phyloP scores from a whole-genome alignment of 768 basidiomycete species.

The Suillus variegatus region DNA sequence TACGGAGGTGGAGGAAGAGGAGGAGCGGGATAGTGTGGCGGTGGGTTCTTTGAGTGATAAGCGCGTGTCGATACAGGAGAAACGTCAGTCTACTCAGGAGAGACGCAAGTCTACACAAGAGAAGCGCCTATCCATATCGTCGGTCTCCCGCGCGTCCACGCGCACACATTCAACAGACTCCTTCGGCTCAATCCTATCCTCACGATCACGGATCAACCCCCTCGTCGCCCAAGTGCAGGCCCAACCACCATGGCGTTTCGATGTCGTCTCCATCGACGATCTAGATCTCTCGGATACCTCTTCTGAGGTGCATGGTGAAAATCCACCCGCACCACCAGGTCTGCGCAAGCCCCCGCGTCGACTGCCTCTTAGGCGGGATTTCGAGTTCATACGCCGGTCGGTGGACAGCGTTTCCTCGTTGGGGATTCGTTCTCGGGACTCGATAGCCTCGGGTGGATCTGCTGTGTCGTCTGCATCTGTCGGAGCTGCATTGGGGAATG shows the following conservation, averaged over 20 bases:
- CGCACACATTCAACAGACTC: conserved; percentile 36
- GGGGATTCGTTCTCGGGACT: conserved; percentile 67
- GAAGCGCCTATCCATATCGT: not conserved
- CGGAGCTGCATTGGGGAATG: conserved; percentile 40
- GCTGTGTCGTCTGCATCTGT: conserved; percentile 34
- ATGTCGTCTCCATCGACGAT: conserved; percentile 78
- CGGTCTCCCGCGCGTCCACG: conserved; percentile 22
- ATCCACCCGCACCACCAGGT: conserved; percentile 49
- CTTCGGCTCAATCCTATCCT: conserved; percentile 34
- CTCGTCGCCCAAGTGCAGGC: conserved; percentile 36
- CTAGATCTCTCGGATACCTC: conserved; percentile 79
- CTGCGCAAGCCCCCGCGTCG: conserved; percentile 55
- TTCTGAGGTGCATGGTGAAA: conserved; percentile 49
- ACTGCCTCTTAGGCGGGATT: conserved; percentile 75
- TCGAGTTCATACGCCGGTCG: conserved; percentile 77
- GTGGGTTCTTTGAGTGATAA: conserved; percentile 8
- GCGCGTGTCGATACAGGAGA: conserved; percentile 15
- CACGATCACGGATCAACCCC: conserved; percentile 30
- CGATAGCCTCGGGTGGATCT: conserved; percentile 50
- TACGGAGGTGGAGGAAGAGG: conserved; percentile 33
- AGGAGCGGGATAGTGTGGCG: conserved; percentile 17
- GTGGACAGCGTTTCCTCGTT: conserved; percentile 76
- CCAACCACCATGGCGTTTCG: conserved; percentile 58
- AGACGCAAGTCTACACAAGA: not conserved
- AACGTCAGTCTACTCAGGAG: not conserved